Base-by-base conservation (phyloP, 257 asterid species). In the Dorcoceras hygrometricum region DNA sequence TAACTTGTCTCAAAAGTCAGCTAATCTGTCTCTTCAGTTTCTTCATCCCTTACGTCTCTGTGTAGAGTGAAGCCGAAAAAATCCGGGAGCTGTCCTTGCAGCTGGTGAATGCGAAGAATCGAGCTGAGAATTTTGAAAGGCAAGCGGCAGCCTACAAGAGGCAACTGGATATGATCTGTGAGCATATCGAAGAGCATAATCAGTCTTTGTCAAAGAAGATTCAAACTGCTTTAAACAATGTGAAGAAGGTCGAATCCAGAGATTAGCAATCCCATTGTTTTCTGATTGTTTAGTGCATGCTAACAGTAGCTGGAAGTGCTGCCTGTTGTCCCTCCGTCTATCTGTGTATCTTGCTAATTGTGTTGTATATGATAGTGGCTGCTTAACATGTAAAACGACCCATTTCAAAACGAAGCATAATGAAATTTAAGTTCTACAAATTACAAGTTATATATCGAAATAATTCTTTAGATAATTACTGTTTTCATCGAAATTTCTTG, bases 131-230 rank as follows among this genome's bases (percentile, higher is more conserved):
- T 7, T 84, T 72, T 46, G 89, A 79, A 75, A 84, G 68, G 77
- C 81, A 77, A 73, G 89, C 87, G 22, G 87, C 89, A 14, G 62
- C 79, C 16, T 89, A 89, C 82, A 92, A 92, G 81, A 80, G 96
- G 79, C 97, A 89, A 59, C 82, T 92, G 78, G 89, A 87, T 59
- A 76, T 76, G 93, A 77, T 92, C 36, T 85, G 83, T 19, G 89
- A 83, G 79, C 95, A 87, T 80, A 82, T 89, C 10, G 98, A 92
- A 72, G 98, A 89, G 76, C 91, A 92, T 73, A 86, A 92, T 36
- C 88, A 83, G 79, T 86, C 86, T 19, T 51, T 87, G 67, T 83
- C 97, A 10, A 84, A 73, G 77, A 92, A 86, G 86, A 83, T 89
- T 75, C 93, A 87, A 58, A 80, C 81, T 67, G 80, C 75, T 54